Evolutionary conservation across 148 eudicot species (phyloP).

Genomic region (Rhododendron vialii): DNA sequence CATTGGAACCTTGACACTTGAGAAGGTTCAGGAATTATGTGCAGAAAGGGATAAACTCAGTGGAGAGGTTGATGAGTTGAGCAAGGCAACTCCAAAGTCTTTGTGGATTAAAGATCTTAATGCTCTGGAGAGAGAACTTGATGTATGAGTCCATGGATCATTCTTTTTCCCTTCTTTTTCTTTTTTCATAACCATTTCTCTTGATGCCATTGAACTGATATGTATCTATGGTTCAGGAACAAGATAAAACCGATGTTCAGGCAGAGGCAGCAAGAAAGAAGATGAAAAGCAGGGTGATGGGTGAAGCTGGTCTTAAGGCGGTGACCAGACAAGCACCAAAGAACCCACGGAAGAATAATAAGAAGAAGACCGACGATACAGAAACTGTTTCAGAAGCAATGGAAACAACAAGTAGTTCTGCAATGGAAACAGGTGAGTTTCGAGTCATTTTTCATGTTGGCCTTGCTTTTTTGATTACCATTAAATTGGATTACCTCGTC

Average conservation of each 20-base stretch:
- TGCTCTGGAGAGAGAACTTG: slow-evolving; percentile 56
- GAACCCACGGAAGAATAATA: slow-evolving; percentile 39
- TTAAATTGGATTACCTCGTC: neutral
- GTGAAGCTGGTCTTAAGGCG: slow-evolving; percentile 23
- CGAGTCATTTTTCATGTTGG: neutral
- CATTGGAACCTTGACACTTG: slow-evolving; percentile 67
- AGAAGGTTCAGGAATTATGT: slow-evolving; percentile 64
- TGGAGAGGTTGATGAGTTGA: slow-evolving; percentile 53
- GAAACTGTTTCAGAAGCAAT: slow-evolving; percentile 35
- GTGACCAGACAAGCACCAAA: slow-evolving; percentile 29
- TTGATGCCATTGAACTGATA: slow-evolving; percentile 2
- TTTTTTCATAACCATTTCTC: neutral
- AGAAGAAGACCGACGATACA: slow-evolving; percentile 36
- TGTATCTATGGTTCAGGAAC: slow-evolving; percentile 36
- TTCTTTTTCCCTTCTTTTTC: neutral
- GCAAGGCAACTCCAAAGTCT: slow-evolving; percentile 42
- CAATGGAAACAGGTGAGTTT: slow-evolving; percentile 52
- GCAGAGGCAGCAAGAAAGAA: slow-evolving; percentile 25
- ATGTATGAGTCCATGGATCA: slow-evolving; percentile 29
- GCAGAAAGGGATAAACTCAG: slow-evolving; percentile 51
- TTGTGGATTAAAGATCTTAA: slow-evolving; percentile 82
- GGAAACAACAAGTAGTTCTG: slow-evolving; percentile 21
- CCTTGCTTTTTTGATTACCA: neutral
- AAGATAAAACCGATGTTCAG: slow-evolving; percentile 45
- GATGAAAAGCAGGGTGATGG: slow-evolving; percentile 12